Conservation (phyloP, 495 filamentous ascomycete genomes). For the Cairneyella variabilis region DNA sequence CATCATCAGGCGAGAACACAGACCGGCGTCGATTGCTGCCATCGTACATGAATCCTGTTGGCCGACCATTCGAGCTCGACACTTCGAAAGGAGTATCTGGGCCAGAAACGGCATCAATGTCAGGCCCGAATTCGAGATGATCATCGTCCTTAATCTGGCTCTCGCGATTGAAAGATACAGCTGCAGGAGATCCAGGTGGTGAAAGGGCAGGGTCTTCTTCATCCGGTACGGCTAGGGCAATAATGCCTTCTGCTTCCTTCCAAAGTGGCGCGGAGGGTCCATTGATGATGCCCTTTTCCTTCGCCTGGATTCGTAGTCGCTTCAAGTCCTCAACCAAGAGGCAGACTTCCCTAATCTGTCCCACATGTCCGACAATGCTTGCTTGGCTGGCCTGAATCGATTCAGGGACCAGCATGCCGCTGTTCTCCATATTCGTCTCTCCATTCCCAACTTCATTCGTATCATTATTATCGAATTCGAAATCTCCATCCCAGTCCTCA, state of each 20-base stretch:
- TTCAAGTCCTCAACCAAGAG: conserved; percentile 78
- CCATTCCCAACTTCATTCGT: conserved; percentile 33
- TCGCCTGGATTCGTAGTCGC: conserved; percentile 59
- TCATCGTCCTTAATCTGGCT: conserved; percentile 14
- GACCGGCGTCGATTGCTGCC: conserved; percentile 43
- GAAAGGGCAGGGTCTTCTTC: conserved; percentile 57
- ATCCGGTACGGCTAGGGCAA: conserved; percentile 78
- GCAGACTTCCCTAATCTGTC: conserved; percentile 81
- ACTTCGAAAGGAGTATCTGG: conserved; percentile 32
- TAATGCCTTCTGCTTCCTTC: conserved; percentile 85
- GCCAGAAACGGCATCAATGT: conserved; percentile 53
- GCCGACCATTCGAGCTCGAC: conserved; percentile 32
- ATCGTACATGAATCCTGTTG: conserved; percentile 33
- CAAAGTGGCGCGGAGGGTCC: conserved; percentile 64
- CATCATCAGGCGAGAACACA: conserved; percentile 58
- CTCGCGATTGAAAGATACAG: conserved; percentile 23
- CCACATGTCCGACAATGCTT: conserved; percentile 79
- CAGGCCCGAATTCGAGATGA: conserved; percentile 47
- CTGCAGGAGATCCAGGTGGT: conserved; percentile 25
- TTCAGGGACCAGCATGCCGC: conserved; percentile 69
- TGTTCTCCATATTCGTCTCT: conserved; percentile 39
- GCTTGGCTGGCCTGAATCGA: conserved; percentile 83
- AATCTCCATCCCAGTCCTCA: conserved; percentile 32
- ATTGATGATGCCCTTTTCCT: conserved; percentile 58
- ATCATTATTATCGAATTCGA: conserved; percentile 42